A percentile compares a stretch with the other conserved stretches of the same genome.
phyloP scores from a whole-genome alignment of 1,139 yeast genomes.

The Nadsonia commutata region DNA sequence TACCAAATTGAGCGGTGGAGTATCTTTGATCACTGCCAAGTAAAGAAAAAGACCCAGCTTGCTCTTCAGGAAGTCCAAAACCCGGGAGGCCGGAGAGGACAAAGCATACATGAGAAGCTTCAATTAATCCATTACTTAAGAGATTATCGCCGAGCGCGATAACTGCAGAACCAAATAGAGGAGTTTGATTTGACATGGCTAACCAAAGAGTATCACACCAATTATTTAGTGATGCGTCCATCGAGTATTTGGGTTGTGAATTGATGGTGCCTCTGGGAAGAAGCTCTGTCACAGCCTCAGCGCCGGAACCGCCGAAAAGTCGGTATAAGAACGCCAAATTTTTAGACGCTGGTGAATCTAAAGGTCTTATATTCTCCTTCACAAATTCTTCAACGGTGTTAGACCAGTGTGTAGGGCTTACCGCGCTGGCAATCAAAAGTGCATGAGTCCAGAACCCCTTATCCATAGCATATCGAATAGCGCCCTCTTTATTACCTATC shows the following conservation, averaged over 20 bases:
- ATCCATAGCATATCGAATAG: slow-evolving; percentile 46
- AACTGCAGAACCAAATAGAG: slow-evolving; percentile 21
- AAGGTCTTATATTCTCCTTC: slow-evolving; percentile 26
- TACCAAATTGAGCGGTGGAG: slow-evolving; percentile 14
- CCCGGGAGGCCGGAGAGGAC: slow-evolving; percentile 15
- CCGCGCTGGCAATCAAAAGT: slow-evolving; percentile 49
- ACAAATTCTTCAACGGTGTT: slow-evolving; percentile 40
- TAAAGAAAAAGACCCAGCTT: slow-evolving; percentile 12
- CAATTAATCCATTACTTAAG: slow-evolving; percentile 16
- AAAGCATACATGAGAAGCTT: slow-evolving; percentile 22
- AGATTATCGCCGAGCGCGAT: slow-evolving; percentile 21
- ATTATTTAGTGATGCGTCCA: slow-evolving; percentile 12
- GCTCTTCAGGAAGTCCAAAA: slow-evolving; percentile 16
- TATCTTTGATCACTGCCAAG: slow-evolving; percentile 16
- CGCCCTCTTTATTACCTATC: slow-evolving; percentile 49
- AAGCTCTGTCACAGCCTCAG: slow-evolving; percentile 38
- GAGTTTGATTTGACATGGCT: slow-evolving; percentile 20
- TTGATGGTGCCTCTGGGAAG: too few species aligned
- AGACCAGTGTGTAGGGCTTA: slow-evolving; percentile 49
- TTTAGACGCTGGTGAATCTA: slow-evolving; percentile 28
- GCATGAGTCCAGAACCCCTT: slow-evolving; percentile 71
- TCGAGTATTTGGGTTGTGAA: slow-evolving; percentile 1
- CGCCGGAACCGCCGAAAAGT: slow-evolving; percentile 49
- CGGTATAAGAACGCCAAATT: slow-evolving; percentile 50
- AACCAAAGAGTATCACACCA: slow-evolving; percentile 24